Conservation (phyloP, 2,329 filamentous ascomycete genomes). For the Sarocladiaceae sp. region DNA sequence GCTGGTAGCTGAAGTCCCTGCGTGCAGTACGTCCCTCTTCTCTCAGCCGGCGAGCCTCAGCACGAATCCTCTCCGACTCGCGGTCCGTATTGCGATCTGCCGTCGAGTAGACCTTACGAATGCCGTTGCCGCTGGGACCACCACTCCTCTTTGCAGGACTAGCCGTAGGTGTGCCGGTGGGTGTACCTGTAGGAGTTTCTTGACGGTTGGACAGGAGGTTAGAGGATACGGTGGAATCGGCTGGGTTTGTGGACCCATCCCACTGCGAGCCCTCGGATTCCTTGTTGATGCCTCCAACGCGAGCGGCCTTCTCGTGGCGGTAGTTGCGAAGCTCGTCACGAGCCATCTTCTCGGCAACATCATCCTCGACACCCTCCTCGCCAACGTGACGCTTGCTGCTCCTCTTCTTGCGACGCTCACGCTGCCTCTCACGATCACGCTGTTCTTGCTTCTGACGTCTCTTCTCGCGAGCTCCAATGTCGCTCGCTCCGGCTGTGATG, state of each 20-base stretch:
- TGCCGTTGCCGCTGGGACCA: conserved; percentile 27
- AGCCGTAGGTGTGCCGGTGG: conserved; percentile 24
- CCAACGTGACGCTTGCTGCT: conserved; percentile 40
- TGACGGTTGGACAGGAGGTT: conserved; percentile 55
- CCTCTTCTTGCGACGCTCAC: conserved; percentile 33
- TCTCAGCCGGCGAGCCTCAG: conserved; percentile 49
- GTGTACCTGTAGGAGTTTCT: conserved; percentile 48
- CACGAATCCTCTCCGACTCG: conserved; percentile 48
- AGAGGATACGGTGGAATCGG: conserved; percentile 55
- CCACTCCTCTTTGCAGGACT: conserved; percentile 23
- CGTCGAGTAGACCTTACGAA: conserved; percentile 57
- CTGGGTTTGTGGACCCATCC: conserved; percentile 66
- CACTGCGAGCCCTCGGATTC: conserved; percentile 72
- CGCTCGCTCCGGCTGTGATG: conserved; percentile 51
- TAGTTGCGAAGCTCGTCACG: conserved; percentile 72
- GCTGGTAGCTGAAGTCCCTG: conserved; percentile 50
- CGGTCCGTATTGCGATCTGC: conserved; percentile 47
- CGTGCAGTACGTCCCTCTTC: conserved; percentile 42
- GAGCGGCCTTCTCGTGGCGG: conserved; percentile 76
- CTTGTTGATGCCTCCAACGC: conserved; percentile 84
- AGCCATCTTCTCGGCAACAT: conserved; percentile 55
- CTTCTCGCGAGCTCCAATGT: conserved; percentile 49
- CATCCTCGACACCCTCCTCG: conserved; percentile 58
- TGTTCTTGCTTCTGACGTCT: conserved; percentile 47
- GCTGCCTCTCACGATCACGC: conserved; percentile 32